These are phyloP conservation scores for Fagopyrum esculentum DNA, from an alignment of 148 eudicot species.

Conservation along the genomic window DNA sequence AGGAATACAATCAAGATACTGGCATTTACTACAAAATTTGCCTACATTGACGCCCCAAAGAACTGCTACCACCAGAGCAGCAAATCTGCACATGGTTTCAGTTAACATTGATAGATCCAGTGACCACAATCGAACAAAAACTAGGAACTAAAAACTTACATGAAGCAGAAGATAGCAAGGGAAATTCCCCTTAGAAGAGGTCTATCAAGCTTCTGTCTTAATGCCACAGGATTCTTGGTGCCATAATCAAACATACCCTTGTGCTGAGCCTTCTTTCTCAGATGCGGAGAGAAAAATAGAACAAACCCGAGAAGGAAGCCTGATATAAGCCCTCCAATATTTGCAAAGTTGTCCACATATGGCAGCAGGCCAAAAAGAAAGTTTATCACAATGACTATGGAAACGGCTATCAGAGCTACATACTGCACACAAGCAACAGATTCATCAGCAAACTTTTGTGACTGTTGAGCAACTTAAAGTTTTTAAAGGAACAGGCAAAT, in stretches of 20 bases:
- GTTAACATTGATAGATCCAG: background rate
- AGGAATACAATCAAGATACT: constrained; percentile 64
- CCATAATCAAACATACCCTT: constrained; percentile 69
- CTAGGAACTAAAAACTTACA: constrained; percentile 37
- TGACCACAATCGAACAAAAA: background rate
- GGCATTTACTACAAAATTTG: constrained; percentile 64
- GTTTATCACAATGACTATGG: constrained; percentile 30
- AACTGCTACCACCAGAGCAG: constrained; percentile 34
- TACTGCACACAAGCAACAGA: constrained; percentile 33
- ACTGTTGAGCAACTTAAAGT: background rate
- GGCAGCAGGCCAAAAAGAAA: constrained; percentile 57
- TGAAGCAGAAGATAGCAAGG: constrained; percentile 42
- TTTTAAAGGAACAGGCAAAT: background rate
- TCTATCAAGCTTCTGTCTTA: constrained; percentile 49
- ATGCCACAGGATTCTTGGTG: constrained; percentile 32
- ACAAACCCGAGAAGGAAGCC: constrained; percentile 67
- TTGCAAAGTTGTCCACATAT: constrained; percentile 57
- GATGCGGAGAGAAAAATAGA: constrained; percentile 53
- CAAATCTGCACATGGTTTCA: constrained; percentile 37
- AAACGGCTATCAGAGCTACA: constrained; percentile 35
- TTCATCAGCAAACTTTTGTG: background rate
- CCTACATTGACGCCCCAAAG: constrained; percentile 36
- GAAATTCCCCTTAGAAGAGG: constrained; percentile 47
- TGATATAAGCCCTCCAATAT: constrained; percentile 21
- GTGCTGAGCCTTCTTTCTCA: constrained; percentile 32